Evolutionary conservation across 2,329 filamentous ascomycete species (phyloP).

Genomic region (Ambrosiella beaveri): DNA sequence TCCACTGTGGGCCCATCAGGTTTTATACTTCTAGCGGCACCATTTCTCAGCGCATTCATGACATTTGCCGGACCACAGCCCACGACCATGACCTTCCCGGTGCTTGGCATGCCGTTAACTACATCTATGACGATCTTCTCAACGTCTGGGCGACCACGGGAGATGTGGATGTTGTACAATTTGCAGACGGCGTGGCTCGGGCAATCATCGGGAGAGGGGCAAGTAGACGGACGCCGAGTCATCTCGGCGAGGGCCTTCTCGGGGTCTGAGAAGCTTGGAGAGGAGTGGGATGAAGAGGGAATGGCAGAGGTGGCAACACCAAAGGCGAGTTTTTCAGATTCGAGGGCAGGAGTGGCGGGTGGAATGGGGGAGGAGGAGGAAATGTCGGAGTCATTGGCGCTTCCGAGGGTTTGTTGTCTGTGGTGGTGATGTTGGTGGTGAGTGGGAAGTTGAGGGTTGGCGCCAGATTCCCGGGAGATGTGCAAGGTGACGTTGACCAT

Average conservation of each 20-base stretch:
- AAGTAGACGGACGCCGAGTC: not conserved
- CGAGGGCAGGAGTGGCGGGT: not conserved
- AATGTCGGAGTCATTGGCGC: not conserved
- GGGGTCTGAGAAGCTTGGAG: not conserved
- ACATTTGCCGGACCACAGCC: slow-evolving; percentile 30
- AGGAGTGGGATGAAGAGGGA: not conserved
- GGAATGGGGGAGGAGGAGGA: not conserved
- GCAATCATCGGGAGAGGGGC: not conserved
- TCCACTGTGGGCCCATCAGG: slow-evolving; percentile 27
- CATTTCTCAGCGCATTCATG: slow-evolving; percentile 26
- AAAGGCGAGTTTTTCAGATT: slow-evolving; percentile 1
- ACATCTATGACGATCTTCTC: slow-evolving; percentile 20
- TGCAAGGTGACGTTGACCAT: slow-evolving; percentile 21
- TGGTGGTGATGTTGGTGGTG: not conserved
- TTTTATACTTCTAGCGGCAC: slow-evolving; percentile 24
- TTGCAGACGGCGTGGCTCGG: slow-evolving; percentile 10
- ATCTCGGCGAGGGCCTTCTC: not conserved
- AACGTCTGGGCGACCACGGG: slow-evolving; percentile 23
- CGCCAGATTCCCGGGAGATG: slow-evolving; percentile 18
- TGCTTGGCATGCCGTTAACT: slow-evolving; percentile 17
- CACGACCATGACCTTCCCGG: slow-evolving; percentile 25
- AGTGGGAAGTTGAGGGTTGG: not conserved
- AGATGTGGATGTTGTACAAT: slow-evolving; percentile 16
- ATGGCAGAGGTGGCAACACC: not conserved
- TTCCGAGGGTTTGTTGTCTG: not conserved